Conservation (phyloP, 2,329 filamentous ascomycete genomes). For the Cercospora citrullina region DNA sequence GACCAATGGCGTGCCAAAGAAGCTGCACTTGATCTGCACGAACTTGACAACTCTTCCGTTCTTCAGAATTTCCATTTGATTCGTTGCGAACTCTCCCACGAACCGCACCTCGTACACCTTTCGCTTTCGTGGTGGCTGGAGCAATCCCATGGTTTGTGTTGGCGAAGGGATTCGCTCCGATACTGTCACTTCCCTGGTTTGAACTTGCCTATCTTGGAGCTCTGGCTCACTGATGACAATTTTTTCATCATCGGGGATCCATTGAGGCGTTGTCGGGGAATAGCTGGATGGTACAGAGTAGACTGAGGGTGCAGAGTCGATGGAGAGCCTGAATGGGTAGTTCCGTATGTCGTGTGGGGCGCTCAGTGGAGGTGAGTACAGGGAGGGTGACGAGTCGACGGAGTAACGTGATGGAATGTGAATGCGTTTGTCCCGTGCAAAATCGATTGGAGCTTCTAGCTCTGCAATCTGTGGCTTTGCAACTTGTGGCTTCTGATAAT, state of each 20-base stretch:
- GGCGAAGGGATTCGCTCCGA: not conserved
- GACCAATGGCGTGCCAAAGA: not conserved
- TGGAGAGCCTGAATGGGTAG: not conserved
- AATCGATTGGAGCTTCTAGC: not conserved
- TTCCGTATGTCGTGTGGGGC: not conserved
- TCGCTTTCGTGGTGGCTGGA: not conserved
- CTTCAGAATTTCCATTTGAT: conserved; percentile 3
- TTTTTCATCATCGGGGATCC: not conserved
- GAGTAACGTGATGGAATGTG: conserved; percentile 1
- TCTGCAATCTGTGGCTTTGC: not conserved
- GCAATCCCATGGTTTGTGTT: not conserved
- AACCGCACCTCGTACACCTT: not conserved
- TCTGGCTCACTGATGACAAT: not conserved
- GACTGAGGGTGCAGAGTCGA: not conserved
- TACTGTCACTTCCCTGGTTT: not conserved
- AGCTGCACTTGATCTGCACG: conserved; percentile 4
- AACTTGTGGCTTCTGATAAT: not conserved
- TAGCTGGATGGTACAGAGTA: not conserved
- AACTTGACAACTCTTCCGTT: not conserved
- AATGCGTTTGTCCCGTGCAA: not conserved
- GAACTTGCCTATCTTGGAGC: not conserved
- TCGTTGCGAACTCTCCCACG: not conserved
- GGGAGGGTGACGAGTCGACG: not conserved
- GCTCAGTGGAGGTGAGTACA: not conserved
- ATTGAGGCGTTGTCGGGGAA: not conserved